phyloP scores from a whole-genome alignment of 805 yeast genomes.

The Starmerella potacharoeniae region DNA sequence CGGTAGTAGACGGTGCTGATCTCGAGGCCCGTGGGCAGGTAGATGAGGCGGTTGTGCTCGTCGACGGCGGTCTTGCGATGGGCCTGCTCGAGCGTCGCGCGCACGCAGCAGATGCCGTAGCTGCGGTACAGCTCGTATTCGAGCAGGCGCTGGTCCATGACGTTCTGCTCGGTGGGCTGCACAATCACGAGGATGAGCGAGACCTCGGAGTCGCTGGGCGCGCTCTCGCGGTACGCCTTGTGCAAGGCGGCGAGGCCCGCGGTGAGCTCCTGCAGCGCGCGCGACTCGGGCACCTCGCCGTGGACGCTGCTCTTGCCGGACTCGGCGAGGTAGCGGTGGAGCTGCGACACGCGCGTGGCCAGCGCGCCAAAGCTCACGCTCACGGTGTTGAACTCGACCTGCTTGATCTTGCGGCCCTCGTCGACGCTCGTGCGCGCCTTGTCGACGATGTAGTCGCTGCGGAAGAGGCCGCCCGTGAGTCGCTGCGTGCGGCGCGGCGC shows the following conservation, averaged over 20 bases:
- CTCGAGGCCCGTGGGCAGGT: slow-evolving; percentile 50
- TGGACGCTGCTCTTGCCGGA: slow-evolving; percentile 29
- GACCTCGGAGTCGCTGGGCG: slow-evolving; percentile 9
- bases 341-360: slow-evolving; percentile 62
- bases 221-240: slow-evolving; percentile 34
- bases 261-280: slow-evolving; percentile 52
- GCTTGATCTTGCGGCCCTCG: slow-evolving; percentile 51
- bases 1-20: slow-evolving; percentile 84
- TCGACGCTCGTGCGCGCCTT: slow-evolving; percentile 23
- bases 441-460: slow-evolving; percentile 80
- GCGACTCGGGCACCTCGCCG: slow-evolving; percentile 51
- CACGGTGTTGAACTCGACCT: slow-evolving; percentile 92
- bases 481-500: slow-evolving; percentile 37
- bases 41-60: slow-evolving; percentile 34
- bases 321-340: slow-evolving; percentile 48
- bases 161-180: slow-evolving; percentile 78
- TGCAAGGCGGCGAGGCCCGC: slow-evolving; percentile 60
- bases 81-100: slow-evolving; percentile 59
- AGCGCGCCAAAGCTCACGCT: slow-evolving; percentile 93
- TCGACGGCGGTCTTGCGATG: slow-evolving; percentile 33
- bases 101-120: slow-evolving; percentile 47
- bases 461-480: slow-evolving; percentile 67
- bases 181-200: slow-evolving; percentile 54
- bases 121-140: slow-evolving; percentile 56
- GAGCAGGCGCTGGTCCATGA: slow-evolving; percentile 78